These are phyloP conservation scores for Melanopsichium pennsylvanicum DNA, from an alignment of 1,284 basidiomycete genomes.

Conservation along the genomic window DNA sequence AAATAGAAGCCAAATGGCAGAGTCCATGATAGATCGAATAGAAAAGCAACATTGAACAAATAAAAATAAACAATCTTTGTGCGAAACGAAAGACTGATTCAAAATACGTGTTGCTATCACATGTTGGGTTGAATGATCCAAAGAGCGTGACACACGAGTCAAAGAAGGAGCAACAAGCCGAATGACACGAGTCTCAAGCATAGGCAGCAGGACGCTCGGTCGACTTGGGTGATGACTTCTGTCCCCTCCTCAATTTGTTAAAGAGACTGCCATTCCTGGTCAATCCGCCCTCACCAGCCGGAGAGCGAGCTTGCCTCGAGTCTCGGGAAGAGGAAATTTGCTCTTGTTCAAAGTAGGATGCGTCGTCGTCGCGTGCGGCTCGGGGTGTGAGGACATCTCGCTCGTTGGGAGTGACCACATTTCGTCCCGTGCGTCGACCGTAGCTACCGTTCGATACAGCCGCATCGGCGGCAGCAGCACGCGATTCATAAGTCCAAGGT, in stretches of 20 bases:
- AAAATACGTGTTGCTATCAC: too few species aligned
- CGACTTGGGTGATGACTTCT: constrained; percentile 26
- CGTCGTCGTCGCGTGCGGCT: constrained; percentile 7
- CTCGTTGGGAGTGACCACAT: constrained; percentile 23
- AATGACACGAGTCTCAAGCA: too few species aligned
- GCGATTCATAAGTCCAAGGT: constrained; percentile 13
- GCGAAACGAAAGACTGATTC: too few species aligned
- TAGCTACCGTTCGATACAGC: constrained; percentile 25
- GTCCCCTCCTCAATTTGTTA: constrained; percentile 34
- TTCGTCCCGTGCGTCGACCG: constrained; percentile 17
- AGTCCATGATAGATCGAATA: too few species aligned
- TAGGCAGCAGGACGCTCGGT: constrained; percentile 29
- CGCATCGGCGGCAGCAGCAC: constrained; percentile 34
- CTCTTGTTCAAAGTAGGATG: constrained; percentile 21
- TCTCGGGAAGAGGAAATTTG: constrained; percentile 7
- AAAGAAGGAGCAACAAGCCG: too few species aligned
- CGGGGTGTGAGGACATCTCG: constrained; percentile 31
- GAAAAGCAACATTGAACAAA: too few species aligned
- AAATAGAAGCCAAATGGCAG: too few species aligned
- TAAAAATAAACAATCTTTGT: too few species aligned
- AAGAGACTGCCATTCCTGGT: constrained; percentile 39
- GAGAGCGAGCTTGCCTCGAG: constrained; percentile 16
- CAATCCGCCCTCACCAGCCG: constrained; percentile 14
- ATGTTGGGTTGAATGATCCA: too few species aligned
- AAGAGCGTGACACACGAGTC: too few species aligned